Percentiles rank a stretch among this genome's conserved stretches.
These are phyloP conservation scores for Tetrapyrgos nigripes DNA, from an alignment of 1,284 basidiomycete species.

Conservation along the genomic window DNA sequence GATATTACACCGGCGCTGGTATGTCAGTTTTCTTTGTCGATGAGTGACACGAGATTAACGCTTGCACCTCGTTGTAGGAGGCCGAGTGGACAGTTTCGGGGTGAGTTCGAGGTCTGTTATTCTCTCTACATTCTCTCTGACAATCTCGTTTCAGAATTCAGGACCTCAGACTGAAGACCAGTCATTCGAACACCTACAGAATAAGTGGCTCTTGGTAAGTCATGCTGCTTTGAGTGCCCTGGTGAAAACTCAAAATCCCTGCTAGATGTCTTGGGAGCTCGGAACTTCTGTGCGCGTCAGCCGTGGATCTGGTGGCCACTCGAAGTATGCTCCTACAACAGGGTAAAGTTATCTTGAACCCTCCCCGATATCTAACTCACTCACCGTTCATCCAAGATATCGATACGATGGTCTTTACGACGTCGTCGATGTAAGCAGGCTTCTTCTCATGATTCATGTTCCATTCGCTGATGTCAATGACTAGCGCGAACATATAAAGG, in stretches of 20 bases:
- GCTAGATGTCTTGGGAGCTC: slow-evolving; percentile 36
- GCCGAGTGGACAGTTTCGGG: slow-evolving; percentile 3
- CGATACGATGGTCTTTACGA: slow-evolving; percentile 55
- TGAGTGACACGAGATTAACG: background rate
- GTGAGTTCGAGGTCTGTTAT: background rate
- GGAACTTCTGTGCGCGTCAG: slow-evolving; percentile 47
- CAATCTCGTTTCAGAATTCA: slow-evolving; percentile 9
- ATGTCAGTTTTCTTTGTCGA: background rate
- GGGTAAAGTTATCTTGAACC: slow-evolving; percentile 34
- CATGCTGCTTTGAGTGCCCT: background rate
- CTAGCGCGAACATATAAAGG: too few relatives aligned
- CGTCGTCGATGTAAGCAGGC: slow-evolving; percentile 32
- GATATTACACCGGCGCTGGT: slow-evolving; percentile 44
- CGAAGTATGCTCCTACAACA: slow-evolving; percentile 35
- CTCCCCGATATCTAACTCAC: too few relatives aligned
- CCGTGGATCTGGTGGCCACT: slow-evolving; percentile 35
- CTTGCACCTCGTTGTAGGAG: background rate
- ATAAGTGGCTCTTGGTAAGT: slow-evolving; percentile 39
- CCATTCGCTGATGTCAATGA: background rate
- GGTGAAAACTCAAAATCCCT: slow-evolving; percentile 16
- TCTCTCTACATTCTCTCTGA: background rate
- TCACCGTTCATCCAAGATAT: slow-evolving; percentile 33
- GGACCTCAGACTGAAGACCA: slow-evolving; percentile 42
- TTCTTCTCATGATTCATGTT: background rate
- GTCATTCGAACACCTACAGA: slow-evolving; percentile 35